Evolutionary conservation across 768 basidiomycete species (phyloP), one percentile per base, ranked within the genome.

Genomic region (Suillus americanus): DNA sequence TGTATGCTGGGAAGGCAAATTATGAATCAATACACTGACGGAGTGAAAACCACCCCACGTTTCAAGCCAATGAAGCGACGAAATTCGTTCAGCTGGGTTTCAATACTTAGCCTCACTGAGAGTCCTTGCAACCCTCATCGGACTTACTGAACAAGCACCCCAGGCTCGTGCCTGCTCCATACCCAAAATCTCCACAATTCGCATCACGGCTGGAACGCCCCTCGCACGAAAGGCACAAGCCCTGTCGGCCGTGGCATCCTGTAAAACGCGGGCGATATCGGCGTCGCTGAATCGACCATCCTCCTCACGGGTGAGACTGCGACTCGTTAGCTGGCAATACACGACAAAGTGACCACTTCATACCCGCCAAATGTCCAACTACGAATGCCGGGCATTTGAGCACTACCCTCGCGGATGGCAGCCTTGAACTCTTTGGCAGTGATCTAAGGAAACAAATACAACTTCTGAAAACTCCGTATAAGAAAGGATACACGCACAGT

Each of bases 31-130:
- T 43, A 56, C n/a, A 20, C 12, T 35, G 5, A n/a, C 33, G 53
- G 6, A 35, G 20, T 13, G 53, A 35, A 33, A 54, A 54, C 20
- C 6, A 30, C 72, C 82, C 70, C 72, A 88, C 89, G 86, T 76
- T 85, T 88, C 56, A 93, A 76, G 18, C 88, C 87, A 53, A 93
- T 77, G 76, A 90, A 92, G 64, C 83, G 80, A 61, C 89, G 81
- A 74, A 91, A 91, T 70, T 91, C 89, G 70, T 90, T 90, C 73
- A 90, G 74, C 85, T 86, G 67, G 0, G 55, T 10, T 28, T 56
- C 35, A 54, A 53, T 38, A 51, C 48, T 20, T 1, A 28, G 62
- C 41, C 2, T 59, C 57, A 59, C 3, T n/a, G 12, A 8, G 60
- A 61, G 37, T 60, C 18, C 30, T 30, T 53, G 10, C n/a, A 12